phyloP scores from a whole-genome alignment of 139 green algal species.

The Chlorella sp. region DNA sequence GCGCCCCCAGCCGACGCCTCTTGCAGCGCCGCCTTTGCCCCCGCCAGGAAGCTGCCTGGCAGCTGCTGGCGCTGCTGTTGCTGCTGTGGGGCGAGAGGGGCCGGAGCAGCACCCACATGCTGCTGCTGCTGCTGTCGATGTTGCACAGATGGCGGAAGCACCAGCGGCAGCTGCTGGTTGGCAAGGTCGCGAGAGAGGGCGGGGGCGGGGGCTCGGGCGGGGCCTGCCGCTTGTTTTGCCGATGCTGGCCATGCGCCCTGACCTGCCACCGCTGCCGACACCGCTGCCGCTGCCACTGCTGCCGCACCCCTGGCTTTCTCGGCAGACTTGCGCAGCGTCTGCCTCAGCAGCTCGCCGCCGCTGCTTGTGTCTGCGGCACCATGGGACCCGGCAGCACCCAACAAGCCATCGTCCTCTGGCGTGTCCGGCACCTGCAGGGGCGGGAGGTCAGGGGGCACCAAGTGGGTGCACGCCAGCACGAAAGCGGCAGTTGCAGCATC shows the following conservation, averaged over 20 bases:
- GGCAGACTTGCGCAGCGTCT: conserved; percentile 1
- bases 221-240: not conserved
- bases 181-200: not conserved
- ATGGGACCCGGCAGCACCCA: not conserved
- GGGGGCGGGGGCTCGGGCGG: not conserved
- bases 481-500: too few species aligned
- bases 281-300: not conserved
- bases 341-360: not conserved
- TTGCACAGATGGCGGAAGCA: not conserved
- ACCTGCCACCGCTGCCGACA: not conserved
- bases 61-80: not conserved
- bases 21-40: conserved; percentile 6
- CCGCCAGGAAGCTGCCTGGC: conserved; percentile 16
- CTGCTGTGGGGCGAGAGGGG: not conserved
- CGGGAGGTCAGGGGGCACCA: not conserved
- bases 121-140: not conserved
- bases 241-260: not conserved
- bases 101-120: not conserved
- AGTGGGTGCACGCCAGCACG: too few species aligned
- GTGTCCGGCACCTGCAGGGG: conserved; percentile 30
- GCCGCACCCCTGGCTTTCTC: not conserved
- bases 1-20: not conserved
- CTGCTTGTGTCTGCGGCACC: not conserved
- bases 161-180: not conserved
- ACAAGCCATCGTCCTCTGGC: conserved; percentile 13